Evolutionary conservation across 2,329 filamentous ascomycete species (phyloP).

Genomic region (Xylaria sp.): DNA sequence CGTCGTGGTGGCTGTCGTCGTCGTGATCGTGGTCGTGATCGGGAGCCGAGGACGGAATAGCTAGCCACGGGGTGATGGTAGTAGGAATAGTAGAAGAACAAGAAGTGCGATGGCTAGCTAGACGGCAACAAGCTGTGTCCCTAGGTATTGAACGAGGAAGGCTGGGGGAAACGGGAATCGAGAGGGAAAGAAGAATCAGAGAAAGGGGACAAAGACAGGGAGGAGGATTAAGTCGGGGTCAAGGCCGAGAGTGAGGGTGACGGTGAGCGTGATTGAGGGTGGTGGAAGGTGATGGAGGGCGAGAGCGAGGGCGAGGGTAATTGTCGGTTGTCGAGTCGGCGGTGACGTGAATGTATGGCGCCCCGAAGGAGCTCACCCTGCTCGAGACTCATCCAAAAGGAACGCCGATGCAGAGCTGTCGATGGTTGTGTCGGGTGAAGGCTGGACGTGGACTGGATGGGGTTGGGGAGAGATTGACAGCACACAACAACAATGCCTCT

Average conservation of each 20-base stretch:
- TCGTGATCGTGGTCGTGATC: slow-evolving; percentile 19
- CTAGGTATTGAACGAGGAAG: not conserved
- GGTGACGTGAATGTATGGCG: slow-evolving; percentile 18
- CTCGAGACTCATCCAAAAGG: slow-evolving; percentile 36
- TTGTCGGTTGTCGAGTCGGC: not conserved
- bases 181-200: not conserved
- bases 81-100: not conserved
- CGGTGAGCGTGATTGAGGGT: no score
- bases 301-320: not conserved
- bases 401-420: slow-evolving; percentile 11
- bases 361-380: slow-evolving; percentile 39
- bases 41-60: not conserved
- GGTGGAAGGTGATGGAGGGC: not conserved
- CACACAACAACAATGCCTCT: not conserved
- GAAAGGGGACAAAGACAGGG: not conserved
- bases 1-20: slow-evolving; percentile 11
- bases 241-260: not conserved
- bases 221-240: not conserved
- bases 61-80: not conserved
- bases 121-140: not conserved
- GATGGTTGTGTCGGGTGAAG: not conserved
- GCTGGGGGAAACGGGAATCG: not conserved
- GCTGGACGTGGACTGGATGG: slow-evolving; percentile 16
- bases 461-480: slow-evolving; percentile 9
- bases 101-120: slow-evolving; percentile 11